Percentiles rank a stretch among this genome's conserved stretches.
phyloP scores from a whole-genome alignment of 2,329 filamentous ascomycete species.

The Thyridium curvatum region DNA sequence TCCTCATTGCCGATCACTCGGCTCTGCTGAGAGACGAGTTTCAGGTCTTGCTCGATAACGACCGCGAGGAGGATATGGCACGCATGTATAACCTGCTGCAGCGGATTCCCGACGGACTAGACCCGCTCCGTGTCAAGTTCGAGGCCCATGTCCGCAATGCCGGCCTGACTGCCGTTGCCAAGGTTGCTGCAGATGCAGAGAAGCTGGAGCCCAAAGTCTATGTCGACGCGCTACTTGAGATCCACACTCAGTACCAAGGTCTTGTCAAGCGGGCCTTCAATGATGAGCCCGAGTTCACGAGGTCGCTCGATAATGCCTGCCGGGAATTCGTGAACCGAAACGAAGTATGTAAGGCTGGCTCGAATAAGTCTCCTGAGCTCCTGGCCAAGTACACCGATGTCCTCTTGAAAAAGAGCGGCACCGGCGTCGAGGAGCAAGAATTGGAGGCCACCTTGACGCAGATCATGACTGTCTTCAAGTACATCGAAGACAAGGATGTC shows the following conservation, averaged over 20 bases:
- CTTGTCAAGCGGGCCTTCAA: constrained; percentile 90
- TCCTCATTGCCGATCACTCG: constrained; percentile 85
- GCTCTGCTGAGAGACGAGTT: constrained; percentile 88
- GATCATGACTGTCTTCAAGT: constrained; percentile 99
- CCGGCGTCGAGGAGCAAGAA: constrained; percentile 88
- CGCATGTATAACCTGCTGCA: constrained; percentile 93
- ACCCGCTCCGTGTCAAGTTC: constrained; percentile 80
- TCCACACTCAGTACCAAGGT: constrained; percentile 87
- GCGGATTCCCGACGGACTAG: constrained; percentile 83
- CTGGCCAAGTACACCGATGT: constrained; percentile 94
- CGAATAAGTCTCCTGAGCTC: constrained; percentile 89
- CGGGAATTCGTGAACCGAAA: constrained; percentile 98
- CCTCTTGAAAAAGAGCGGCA: constrained; percentile 85
- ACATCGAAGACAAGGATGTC: constrained; percentile 99
- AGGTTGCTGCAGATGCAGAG: constrained; percentile 82
- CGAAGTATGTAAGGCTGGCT: constrained; percentile 87
- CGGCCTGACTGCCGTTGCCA: constrained; percentile 80
- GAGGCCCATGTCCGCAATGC: constrained; percentile 90
- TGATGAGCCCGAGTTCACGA: constrained; percentile 93
- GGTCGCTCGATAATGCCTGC: constrained; percentile 93
- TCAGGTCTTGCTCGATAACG: constrained; percentile 85
- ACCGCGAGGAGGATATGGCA: constrained; percentile 90
- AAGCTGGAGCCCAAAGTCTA: constrained; percentile 94
- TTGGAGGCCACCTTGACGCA: constrained; percentile 82
- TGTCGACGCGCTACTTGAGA: constrained; percentile 88